Base-by-base conservation (phyloP, 352 stramenopile genomes). In the Phytophthora sp. region DNA sequence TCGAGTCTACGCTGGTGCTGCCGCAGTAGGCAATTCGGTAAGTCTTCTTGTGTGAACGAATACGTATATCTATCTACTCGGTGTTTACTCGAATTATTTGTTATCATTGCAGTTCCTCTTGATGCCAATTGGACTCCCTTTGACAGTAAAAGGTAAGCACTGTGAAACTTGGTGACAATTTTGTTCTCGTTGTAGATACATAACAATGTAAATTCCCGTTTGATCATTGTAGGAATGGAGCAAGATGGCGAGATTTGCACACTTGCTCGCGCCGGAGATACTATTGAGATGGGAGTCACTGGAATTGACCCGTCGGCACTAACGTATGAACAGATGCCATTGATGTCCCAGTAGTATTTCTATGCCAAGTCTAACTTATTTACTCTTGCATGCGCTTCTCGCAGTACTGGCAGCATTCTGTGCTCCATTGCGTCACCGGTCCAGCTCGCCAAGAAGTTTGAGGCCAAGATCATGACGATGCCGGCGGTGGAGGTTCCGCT, bases 401-500 rank as follows among this genome's bases (percentile, higher is more conserved):
- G 41, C 52, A 90, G 76, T 57, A 93, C 80, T 8, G 86, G 88
- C 23, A 94, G 86, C 56, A 93, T 96, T 47, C 50, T 96, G 44
- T 96, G 86, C 63, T 95, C 88, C 7, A 81, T 95, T 52, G 76
- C 79, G 44, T 91, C 80, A 9, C 88, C 88, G 0, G 84, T 96
- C 60, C 78, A 76, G 8, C 77, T 90, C 6, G 88, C 85, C 16
- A 80, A 77, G 21, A 80, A 79, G 47, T 94, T 96, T 31, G 86
- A 96, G 63, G 87, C 87, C 46, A 93, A 96, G 82, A 96, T 96
- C 66, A 93, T 95, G 84, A 95, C 87, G 1, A 94, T 96, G 86
- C 86, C 88, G 0, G 76, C 82, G 3, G 81, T 96, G 12, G 84
- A 96, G 52, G 84, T 94, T 55, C 88, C 88, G 39, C 71, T 96